Conservation (phyloP, 257 asterid species). For the Nicotiana otophora region DNA sequence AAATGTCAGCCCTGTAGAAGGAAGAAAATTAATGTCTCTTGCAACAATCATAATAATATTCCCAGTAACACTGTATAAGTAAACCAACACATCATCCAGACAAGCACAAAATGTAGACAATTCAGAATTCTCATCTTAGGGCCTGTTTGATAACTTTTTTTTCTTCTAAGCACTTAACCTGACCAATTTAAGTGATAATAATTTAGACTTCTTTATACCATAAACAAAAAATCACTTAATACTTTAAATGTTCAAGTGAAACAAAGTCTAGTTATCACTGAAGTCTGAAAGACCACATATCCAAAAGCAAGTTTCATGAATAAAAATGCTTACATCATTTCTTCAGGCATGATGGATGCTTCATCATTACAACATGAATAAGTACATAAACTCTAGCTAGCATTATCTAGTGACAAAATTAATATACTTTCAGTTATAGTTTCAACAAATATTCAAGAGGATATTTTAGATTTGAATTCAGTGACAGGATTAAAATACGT, state of each 20-base stretch:
- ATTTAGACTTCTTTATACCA: neutral
- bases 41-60: neutral
- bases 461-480: neutral
- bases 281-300: neutral
- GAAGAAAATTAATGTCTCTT: neutral
- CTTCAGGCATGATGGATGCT: neutral
- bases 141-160: neutral
- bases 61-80: neutral
- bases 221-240: neutral
- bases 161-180: neutral
- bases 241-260: neutral
- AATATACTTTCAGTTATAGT: neutral
- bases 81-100: neutral
- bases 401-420: neutral
- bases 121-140: neutral
- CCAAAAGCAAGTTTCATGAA: neutral
- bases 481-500: constrained; percentile 2
- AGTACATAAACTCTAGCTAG: neutral
- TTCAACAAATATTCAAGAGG: neutral
- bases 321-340: neutral
- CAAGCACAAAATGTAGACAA: neutral
- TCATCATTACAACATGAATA: neutral
- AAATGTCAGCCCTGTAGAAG: constrained; percentile 86
- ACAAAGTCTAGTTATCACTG: neutral
- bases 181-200: neutral